Evolutionary conservation across 805 yeast species (phyloP), one percentile per base, ranked within the genome.

Genomic region (Saturnispora ahearnii): DNA sequence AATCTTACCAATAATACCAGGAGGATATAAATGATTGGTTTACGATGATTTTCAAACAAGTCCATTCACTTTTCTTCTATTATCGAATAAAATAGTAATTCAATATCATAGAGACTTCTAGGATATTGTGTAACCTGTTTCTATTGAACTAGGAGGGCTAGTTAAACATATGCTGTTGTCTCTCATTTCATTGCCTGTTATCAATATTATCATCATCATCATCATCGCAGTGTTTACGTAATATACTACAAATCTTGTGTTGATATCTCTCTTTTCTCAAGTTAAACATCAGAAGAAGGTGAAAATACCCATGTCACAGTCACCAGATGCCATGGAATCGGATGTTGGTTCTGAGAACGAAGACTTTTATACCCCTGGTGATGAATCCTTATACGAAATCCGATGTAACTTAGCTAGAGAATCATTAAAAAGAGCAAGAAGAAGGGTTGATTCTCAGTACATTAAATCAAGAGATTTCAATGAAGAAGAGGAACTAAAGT

Each of bases 351-450:
- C 30, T 10, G 82, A 79, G 9, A 83, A 86, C 12, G 95, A 83
- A 46, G 96, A 88, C 52, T 89, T 84, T 59, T 88, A 80, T 59
- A 88, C 96, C 0, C 95, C 95, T 0, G 96, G 95, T 0, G 64
- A 76, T 0, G 68, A 66, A 3, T 76, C 71, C 5, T 63, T 90
- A 9, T 65, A 73, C 7, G 66, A 71, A 1, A 73, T 79, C 0
- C 72, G 98, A 46, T 62, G 66, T 34, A 52, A 55, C 2, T 70
- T 90, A 0, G 75, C 88, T 0, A 52, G 64, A 5, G 66, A 65
- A 49, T 82, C 96, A 0, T 56, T 84, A 3, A 41, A 49, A 0
- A 63, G 63, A 21, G 76, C 91, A 0, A 59, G 62, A 26, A 32
- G 50, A 1, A 64, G 93, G 52, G 50, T 78, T 0, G 51, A 57